Evolutionary conservation across 2,329 filamentous ascomycete genomes (phyloP).

Genomic region (Karstenula rhodostoma): DNA sequence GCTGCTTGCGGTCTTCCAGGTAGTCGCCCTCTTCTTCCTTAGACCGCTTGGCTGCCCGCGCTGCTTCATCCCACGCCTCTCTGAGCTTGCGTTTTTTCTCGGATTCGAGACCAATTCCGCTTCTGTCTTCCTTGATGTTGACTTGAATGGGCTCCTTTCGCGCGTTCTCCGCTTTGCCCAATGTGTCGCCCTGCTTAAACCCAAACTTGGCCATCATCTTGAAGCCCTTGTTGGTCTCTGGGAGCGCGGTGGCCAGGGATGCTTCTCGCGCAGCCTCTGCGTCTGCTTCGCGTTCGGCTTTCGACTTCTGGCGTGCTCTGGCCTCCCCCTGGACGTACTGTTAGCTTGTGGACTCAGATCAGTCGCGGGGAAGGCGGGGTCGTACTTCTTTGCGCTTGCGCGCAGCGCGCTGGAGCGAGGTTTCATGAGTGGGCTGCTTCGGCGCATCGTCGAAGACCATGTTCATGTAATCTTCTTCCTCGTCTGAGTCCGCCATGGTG

Average conservation of each 20-base stretch:
- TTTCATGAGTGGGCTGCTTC: constrained; percentile 61
- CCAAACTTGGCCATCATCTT: constrained; percentile 98
- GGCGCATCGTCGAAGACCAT: constrained; percentile 82
- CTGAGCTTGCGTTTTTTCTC: constrained; percentile 79
- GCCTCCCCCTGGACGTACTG: constrained; percentile 33
- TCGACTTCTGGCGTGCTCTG: constrained; percentile 67
- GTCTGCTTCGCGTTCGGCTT: constrained; percentile 80
- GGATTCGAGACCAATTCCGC: constrained; percentile 83
- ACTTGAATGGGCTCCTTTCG: constrained; percentile 78
- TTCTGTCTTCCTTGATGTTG: constrained; percentile 78
- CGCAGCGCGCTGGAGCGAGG: constrained; percentile 67
- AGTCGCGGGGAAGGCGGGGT: neutral
- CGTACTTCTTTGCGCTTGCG: constrained; percentile 62
- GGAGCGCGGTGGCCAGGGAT: constrained; percentile 76
- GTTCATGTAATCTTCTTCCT: constrained; percentile 96
- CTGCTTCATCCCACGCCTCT: constrained; percentile 47
- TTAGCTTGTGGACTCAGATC: constrained; percentile 21
- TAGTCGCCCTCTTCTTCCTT: constrained; percentile 56
- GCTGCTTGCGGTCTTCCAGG: constrained; percentile 41
- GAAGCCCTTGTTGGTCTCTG: constrained; percentile 80
- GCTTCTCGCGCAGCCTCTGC: constrained; percentile 76
- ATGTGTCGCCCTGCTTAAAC: constrained; percentile 76
- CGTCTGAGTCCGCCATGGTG: constrained; percentile 59
- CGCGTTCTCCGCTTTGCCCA: constrained; percentile 69
- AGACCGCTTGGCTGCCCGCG: constrained; percentile 49